Conservation (phyloP, 2,329 filamentous ascomycete genomes). For the Neonectria coccinea region DNA sequence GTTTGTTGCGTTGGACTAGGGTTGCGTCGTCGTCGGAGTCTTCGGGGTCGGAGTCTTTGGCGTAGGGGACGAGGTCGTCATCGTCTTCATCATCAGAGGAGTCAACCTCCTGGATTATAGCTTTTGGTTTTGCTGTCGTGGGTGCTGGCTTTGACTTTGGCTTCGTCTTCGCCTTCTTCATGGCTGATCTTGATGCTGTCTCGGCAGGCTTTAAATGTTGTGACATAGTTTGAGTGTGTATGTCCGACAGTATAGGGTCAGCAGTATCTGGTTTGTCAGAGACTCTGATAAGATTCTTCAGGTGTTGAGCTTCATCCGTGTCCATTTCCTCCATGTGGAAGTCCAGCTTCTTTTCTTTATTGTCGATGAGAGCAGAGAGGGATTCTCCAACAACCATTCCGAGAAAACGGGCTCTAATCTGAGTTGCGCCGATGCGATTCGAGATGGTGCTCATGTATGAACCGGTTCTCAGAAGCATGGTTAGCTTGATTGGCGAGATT, state of each 20-base stretch:
- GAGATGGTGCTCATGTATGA: slow-evolving; percentile 83
- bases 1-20: slow-evolving; percentile 84
- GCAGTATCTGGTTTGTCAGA: slow-evolving; percentile 73
- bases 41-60: slow-evolving; percentile 87
- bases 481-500: slow-evolving; percentile 72
- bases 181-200: slow-evolving; percentile 15
- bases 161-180: slow-evolving; percentile 40
- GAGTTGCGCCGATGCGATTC: slow-evolving; percentile 83
- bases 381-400: slow-evolving; percentile 90
- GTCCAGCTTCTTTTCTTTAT: slow-evolving; percentile 78
- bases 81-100: slow-evolving; percentile 71
- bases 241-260: slow-evolving; percentile 58
- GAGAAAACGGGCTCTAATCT: slow-evolving; percentile 80
- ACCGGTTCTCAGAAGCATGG: slow-evolving; percentile 76
- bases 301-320: slow-evolving; percentile 79
- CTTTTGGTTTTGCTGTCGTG: slow-evolving; percentile 49
- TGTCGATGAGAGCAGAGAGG: slow-evolving; percentile 71
- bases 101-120: slow-evolving; percentile 75
- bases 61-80: slow-evolving; percentile 80
- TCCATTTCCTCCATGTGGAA: slow-evolving; percentile 87
- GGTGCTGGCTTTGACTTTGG: slow-evolving; percentile 46
- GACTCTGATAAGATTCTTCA: slow-evolving; percentile 73
- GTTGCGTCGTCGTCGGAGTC: slow-evolving; percentile 96
- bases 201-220: slow-evolving; percentile 14
- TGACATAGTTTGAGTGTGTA: slow-evolving; percentile 7